Evolutionary conservation across 768 basidiomycete species (phyloP).

Genomic region (Panellus pusillus): DNA sequence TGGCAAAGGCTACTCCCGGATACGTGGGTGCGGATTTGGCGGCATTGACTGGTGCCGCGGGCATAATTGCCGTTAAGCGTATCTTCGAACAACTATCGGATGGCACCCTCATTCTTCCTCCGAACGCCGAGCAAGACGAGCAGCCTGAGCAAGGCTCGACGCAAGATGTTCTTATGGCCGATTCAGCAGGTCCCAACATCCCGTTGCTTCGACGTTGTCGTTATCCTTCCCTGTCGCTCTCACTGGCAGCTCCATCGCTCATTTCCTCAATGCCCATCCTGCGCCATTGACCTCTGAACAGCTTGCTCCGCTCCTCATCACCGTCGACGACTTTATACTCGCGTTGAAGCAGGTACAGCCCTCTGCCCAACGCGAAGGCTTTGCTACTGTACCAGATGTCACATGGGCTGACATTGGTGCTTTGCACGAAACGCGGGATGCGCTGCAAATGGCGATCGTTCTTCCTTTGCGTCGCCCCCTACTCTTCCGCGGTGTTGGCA

Average conservation of each 20-base stretch:
- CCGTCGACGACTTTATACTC: constrained; percentile 70
- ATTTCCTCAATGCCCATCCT: constrained; percentile 89
- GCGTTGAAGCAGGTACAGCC: constrained; percentile 93
- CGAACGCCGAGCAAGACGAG: constrained; percentile 6
- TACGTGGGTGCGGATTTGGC: constrained; percentile 96
- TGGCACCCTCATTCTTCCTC: constrained; percentile 57
- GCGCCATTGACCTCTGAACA: constrained; percentile 73
- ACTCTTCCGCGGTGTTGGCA: constrained; percentile 84
- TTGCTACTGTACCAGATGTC: constrained; percentile 94
- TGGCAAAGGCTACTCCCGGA: constrained; percentile 94
- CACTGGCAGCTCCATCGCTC: constrained; percentile 71
- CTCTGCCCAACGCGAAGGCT: constrained; percentile 96
- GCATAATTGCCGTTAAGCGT: constrained; percentile 93
- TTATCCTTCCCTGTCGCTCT: constrained; percentile 24
- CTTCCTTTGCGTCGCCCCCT: constrained; percentile 91
- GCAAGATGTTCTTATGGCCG: constrained; percentile 44
- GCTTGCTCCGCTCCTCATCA: constrained; percentile 81
- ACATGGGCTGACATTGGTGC: constrained; percentile 96
- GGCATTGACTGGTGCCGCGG: constrained; percentile 89
- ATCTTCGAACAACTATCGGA: constrained; percentile 84
- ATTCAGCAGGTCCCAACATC: constrained; percentile 33
- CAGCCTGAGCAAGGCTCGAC: neutral
- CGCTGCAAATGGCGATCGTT: constrained; percentile 96
- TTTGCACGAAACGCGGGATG: constrained; percentile 80
- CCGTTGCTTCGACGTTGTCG: constrained; percentile 21